Evolutionary conservation across 1,284 basidiomycete genomes (phyloP), one percentile per base, ranked within the genome.

Genomic region (Cutaneotrichosporon arboriforme): DNA sequence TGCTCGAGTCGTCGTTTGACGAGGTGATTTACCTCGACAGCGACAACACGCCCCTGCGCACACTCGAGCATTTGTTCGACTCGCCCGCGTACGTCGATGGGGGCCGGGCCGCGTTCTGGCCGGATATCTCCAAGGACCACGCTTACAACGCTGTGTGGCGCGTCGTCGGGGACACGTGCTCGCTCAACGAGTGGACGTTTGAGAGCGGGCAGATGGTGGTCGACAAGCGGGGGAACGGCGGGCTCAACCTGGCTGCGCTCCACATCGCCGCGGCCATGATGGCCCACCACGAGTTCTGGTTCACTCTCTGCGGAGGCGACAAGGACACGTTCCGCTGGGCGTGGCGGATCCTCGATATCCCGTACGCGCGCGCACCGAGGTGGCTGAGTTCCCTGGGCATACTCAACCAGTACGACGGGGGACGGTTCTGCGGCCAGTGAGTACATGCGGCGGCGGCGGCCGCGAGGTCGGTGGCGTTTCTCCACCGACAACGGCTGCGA

Each of bases 61-160:
- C 76, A 36, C 76, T 77, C 1, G 57, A 67, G 3, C 67, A 73
- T 53, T 71, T 79, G 8, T 79, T 79, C 62, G 61, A 68, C 33
- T 65, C 74, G 1, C 57, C 64, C 0, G 40, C 66, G 3, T 79
- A 78, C 63, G 52, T 53, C 14, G 51, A 64, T 4, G 55, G 66
- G n/a, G 76, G 72, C 8, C 60, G 70, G 13, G 73, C 75, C 1
- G 78, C 75, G 23, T 78, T 79, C 56, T 80, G 78, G 78, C 77
- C 78, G 13, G 77, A 79, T 57, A 62, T 78, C 41, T 75, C 70
- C 41, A 77, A 77, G 54, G 77, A 79, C 53, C 73, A 77, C 49
- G 70, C 76, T 4, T 65, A 75, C 46, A 80, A 80, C 54, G 76
- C 78, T 13, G 73, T 80, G 51, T 80, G 77, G 75, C 67, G 78